Base-by-base conservation (phyloP, 257 asterid genomes). In the Nicotiana benthamiana region DNA sequence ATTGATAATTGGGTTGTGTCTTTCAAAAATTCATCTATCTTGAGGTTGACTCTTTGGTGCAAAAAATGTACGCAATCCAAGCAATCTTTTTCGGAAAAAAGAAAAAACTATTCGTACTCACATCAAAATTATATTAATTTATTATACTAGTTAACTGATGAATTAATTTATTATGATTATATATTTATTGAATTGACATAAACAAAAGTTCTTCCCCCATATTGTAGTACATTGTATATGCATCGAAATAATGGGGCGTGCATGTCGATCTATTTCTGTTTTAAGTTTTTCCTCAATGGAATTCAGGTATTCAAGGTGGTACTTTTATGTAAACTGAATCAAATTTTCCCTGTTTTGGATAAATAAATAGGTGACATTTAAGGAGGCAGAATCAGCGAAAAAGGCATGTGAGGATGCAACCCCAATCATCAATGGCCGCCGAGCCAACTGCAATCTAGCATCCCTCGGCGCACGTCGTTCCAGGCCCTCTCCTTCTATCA, bases 371-470 rank as follows among this genome's bases (percentile, higher is more conserved):
- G 98, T 95, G 72, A 95, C 99, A 5, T 95, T 95, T 83, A 92
- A 89, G 90, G 93, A 95, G 6, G 86, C 91, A 20, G 97, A 92
- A 80, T 89, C 95, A 16, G 99, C 99, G 2, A 92, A 90, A 89
- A 95, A 86, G 83, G 98, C 99, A 11, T 95, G 99, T 32, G 97
- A 90, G 85, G 97, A 95, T 15, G 86, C 97, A 16, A 75, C 92
- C 28, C 99, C 98, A 66, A 84, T 89, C 83, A 95, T 95, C 88
- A 92, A 93, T 40, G 97, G 99, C 81, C 98, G 99, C 18, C 96
- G 98, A 16, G 99, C 99, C 53, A 95, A 95, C 88, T 95, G 99
- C 84, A 95, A 95, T 79, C 91, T 95, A 75, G 99, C 99, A 52
- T 93, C 92, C 18, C 97, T 92, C 1, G 98, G 99, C 10, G 97